Base-by-base conservation (phyloP, 75 land plant species). In the Cunninghamia lanceolata region DNA sequence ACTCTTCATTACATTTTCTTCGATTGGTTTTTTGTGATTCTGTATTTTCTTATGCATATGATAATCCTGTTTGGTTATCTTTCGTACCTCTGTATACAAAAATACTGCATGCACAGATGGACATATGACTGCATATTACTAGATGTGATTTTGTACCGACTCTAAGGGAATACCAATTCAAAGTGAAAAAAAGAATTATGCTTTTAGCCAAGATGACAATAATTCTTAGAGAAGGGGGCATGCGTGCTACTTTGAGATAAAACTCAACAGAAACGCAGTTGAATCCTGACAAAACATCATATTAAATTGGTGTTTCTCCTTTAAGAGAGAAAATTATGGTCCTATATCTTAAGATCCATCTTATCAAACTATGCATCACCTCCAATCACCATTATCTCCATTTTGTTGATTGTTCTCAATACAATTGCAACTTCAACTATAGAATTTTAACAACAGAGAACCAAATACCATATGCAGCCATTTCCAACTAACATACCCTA, bases 101-200 rank as follows among this genome's bases (percentile, higher is more conserved):
- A 25, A 6, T 77, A 9, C 43, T 80, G 30, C 32, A 38, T n/a
- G 47, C n/a, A 32, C 47, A 80, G 32, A 80, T 43, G 82, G 47
- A 16, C 46, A 28, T 28, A 77, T 42, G 82, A n/a, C 82, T 34
- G 9, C 2, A 40, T 80, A 80, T 45, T 13, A 13, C 13, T 43
- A n/a, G 50, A 80, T 80, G 82, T 28, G 14, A 80, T 80, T 43
- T 80, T 80, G 46, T 28, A 80, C 16, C n/a, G 46, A n/a, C 32
- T 80, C 4, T 0, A 0, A 45, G 15, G 46, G 82, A 80, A 10
- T 43, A n/a, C 32, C 15, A n/a, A 28, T n/a, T 80, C 28, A 40
- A 42, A 2, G n/a, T 9, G 3, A 77, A 40, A 17, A 77, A 19
- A 77, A 77, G 1, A 40, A 21, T 17, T 9, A 45, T 39, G 21